Evolutionary conservation across 768 basidiomycete genomes (phyloP).

Genomic region (Serendipita sp.): DNA sequence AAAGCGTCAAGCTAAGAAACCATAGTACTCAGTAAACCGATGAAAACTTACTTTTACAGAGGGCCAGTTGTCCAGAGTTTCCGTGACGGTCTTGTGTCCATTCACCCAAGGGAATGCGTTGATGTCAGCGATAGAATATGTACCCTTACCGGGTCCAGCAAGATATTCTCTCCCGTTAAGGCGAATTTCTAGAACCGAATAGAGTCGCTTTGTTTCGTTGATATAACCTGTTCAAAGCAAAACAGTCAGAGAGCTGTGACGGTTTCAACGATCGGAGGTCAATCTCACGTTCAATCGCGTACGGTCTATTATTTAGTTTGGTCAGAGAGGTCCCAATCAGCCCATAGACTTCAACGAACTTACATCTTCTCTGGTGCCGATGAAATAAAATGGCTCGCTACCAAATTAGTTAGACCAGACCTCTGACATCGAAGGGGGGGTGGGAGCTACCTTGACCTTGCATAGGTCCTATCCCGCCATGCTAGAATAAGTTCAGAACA

Average conservation of each 20-base stretch:
- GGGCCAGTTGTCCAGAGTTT: slow-evolving; percentile 47
- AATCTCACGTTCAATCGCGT: not conserved
- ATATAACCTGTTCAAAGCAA: slow-evolving; percentile 39
- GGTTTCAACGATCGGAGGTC: not conserved
- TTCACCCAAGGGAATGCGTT: slow-evolving; percentile 46
- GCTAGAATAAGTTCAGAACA: slow-evolving; percentile 24
- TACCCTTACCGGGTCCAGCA: slow-evolving; percentile 55
- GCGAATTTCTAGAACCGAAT: slow-evolving; percentile 65
- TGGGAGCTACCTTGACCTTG: slow-evolving; percentile 42
- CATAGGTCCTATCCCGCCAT: slow-evolving; percentile 78
- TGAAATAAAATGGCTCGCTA: slow-evolving; percentile 56
- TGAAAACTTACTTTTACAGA: slow-evolving; percentile 32
- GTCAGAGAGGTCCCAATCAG: too few relatives aligned
- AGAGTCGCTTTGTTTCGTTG: slow-evolving; percentile 71
- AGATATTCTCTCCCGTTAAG: slow-evolving; percentile 63
- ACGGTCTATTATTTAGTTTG: not conserved
- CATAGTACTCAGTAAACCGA: not conserved
- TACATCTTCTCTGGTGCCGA: slow-evolving; percentile 48
- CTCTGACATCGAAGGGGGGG: slow-evolving; percentile 7
- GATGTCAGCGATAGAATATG: slow-evolving; percentile 54
- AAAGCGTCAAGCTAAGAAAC: not conserved
- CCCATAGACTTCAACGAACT: slow-evolving; percentile 22
- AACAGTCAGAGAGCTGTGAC: slow-evolving; percentile 13
- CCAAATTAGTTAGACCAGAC: not conserved
- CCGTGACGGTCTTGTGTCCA: slow-evolving; percentile 18